Conservation (phyloP, 192 early-diverging fungal species). For the Backusella australiensis region DNA sequence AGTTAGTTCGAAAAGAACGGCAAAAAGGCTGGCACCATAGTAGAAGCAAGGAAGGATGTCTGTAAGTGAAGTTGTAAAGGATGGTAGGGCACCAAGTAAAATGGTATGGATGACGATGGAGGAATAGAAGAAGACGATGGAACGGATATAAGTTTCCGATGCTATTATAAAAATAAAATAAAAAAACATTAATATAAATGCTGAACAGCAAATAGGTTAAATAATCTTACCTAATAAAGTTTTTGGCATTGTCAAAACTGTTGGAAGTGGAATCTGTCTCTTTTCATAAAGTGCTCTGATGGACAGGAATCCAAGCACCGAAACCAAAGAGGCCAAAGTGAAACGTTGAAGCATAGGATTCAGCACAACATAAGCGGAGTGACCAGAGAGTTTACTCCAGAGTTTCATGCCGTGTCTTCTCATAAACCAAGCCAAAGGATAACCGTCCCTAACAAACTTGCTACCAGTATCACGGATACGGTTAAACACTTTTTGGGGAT, state of each 20-base stretch:
- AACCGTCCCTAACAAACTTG: not conserved
- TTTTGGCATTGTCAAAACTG: not conserved
- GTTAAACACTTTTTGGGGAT: conserved; percentile 8
- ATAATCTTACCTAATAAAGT: not conserved
- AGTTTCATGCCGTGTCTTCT: not conserved
- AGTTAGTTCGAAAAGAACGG: not conserved
- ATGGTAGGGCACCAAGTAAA: not conserved
- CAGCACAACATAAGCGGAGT: conserved; percentile 8
- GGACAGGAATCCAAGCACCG: not conserved
- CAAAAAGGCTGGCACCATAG: not conserved
- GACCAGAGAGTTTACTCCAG: conserved; percentile 11
- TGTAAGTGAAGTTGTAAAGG: not conserved
- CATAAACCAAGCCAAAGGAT: not conserved
- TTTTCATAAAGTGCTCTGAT: not conserved
- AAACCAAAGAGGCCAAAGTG: not conserved
- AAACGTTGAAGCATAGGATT: conserved; percentile 7
- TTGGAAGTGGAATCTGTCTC: not conserved
- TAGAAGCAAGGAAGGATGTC: conserved; percentile 9
- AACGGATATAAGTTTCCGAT: not conserved
- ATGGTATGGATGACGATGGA: not conserved
- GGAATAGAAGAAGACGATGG: not conserved
- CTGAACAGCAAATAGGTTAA: not conserved
- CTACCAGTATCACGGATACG: not conserved
- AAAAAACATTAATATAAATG: not conserved
- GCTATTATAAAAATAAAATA: not conserved